Evolutionary conservation across 805 yeast species (phyloP).

Genomic region (Monosporozyma unispora): DNA sequence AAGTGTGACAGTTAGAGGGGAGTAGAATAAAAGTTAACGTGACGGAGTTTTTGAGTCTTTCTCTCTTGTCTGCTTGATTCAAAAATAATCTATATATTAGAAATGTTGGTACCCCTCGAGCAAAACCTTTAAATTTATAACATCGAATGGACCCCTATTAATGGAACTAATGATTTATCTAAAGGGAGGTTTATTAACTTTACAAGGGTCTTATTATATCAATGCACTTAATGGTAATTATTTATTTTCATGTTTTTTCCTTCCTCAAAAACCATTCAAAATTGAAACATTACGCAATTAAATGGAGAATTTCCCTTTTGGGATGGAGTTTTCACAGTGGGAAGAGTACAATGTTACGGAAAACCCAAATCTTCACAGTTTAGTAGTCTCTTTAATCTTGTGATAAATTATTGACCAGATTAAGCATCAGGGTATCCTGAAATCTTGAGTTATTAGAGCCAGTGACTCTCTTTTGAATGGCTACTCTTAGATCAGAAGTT

Average conservation of each 20-base stretch:
- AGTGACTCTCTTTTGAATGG: background rate
- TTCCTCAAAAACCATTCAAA: background rate
- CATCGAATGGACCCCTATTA: background rate
- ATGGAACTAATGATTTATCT: background rate
- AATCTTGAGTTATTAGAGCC: too few relatives aligned
- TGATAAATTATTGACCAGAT: too few relatives aligned
- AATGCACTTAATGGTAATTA: too few relatives aligned
- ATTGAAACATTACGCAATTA: too few relatives aligned
- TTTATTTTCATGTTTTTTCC: background rate
- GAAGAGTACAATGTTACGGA: too few relatives aligned
- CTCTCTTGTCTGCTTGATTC: background rate
- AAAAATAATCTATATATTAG: background rate
- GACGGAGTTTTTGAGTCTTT: background rate
- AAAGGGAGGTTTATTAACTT: too few relatives aligned
- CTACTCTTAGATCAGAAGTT: background rate
- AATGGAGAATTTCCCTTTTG: background rate
- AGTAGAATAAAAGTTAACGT: background rate
- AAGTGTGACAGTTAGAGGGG: background rate
- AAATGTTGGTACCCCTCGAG: background rate
- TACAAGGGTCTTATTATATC: too few relatives aligned
- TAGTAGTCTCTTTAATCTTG: too few relatives aligned
- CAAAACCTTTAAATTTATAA: background rate
- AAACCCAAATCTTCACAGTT: too few relatives aligned
- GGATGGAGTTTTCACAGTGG: too few relatives aligned
- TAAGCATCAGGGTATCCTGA: too few relatives aligned